These are phyloP conservation scores for Teratosphaeria viscida DNA, from an alignment of 2,329 filamentous ascomycete genomes.

Conservation along the genomic window DNA sequence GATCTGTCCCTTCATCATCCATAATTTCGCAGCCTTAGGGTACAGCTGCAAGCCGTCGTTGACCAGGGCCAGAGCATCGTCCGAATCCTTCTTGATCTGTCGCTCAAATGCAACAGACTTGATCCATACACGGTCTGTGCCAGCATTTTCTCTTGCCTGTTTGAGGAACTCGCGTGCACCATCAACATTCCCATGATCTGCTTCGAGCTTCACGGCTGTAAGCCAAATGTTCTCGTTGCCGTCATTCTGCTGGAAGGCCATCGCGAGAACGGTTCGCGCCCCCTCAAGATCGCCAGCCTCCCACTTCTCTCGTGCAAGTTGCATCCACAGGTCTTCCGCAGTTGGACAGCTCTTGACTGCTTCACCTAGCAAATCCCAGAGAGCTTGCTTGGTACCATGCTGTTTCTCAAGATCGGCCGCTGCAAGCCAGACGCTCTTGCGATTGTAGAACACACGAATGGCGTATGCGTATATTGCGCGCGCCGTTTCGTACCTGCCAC, in stretches of 20 bases:
- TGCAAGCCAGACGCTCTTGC: slow-evolving; percentile 78
- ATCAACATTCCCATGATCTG: slow-evolving; percentile 72
- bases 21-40: slow-evolving; percentile 76
- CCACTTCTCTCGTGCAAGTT: slow-evolving; percentile 92
- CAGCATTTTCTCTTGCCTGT: slow-evolving; percentile 75
- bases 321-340: slow-evolving; percentile 88
- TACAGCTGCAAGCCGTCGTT: slow-evolving; percentile 80
- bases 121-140: slow-evolving; percentile 94
- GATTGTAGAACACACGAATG: slow-evolving; percentile 78
- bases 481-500: slow-evolving; percentile 80
- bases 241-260: slow-evolving; percentile 88
- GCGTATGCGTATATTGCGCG: slow-evolving; percentile 89
- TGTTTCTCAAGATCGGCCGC: slow-evolving; percentile 85
- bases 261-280: slow-evolving; percentile 72
- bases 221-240: slow-evolving; percentile 98
- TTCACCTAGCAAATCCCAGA: slow-evolving; percentile 81
- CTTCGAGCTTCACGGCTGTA: slow-evolving; percentile 89
- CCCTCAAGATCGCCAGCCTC: slow-evolving; percentile 78
- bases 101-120: slow-evolving; percentile 91
- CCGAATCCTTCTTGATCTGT: slow-evolving; percentile 65
- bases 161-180: slow-evolving; percentile 73
- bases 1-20: slow-evolving; percentile 98
- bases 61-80: slow-evolving; percentile 75
- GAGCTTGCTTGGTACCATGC: slow-evolving; percentile 70
- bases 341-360: slow-evolving; percentile 88